Evolutionary conservation across 1,284 basidiomycete species (phyloP), one percentile per base, ranked within the genome.

Genomic region (Moesziomyces sp.): DNA sequence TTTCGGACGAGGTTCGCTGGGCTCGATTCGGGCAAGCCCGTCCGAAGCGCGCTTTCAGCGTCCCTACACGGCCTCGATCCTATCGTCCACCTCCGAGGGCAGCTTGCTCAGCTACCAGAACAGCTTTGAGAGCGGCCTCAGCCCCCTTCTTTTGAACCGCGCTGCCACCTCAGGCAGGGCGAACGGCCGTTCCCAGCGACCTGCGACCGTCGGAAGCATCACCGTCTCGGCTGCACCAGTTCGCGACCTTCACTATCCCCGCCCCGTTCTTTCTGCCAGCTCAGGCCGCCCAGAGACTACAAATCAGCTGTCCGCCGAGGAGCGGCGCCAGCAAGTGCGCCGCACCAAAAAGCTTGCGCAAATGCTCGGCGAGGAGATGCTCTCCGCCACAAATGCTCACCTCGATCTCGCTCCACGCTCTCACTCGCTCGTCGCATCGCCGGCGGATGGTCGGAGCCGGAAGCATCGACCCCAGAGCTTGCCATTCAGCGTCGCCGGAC

Each of bases 321-420:
- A 79, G 40, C 58, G 71, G 34, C 49, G 75, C 26, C 58, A 74
- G 21, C 75, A 77, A 35, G 61, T 79, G 19, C 61, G 61, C 13
- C 47, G 77, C 19, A 61, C 69, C 16, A 71, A 73, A 53, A 79
- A 79, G 63, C 75, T 79, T 26, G 64, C 72, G 3, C 58, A 71
- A 11, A 55, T 79, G 59, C 68, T 79, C 18, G 77, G 77, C 23
- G 69, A 69, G 21, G 77, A 79, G 56, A 66, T 77, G 58, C 65
- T 79, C 5, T 34, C 54, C 5, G 63, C 62, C 23, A 26, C 42
- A 35, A 58, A 51, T 21, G n/a, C 53, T 16, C n/a, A 9, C 28
- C 48, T 46, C 3, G 42, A 49, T 44, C 16, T 26, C 13, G 40
- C 55, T 24, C 44, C 19, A 16, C 56, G 44, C 16, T n/a, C 58